A percentile compares a stretch with the other conserved stretches of the same genome.
Conservation (phyloP, 192 early-diverging fungal genomes). For the Podila minutissima region DNA sequence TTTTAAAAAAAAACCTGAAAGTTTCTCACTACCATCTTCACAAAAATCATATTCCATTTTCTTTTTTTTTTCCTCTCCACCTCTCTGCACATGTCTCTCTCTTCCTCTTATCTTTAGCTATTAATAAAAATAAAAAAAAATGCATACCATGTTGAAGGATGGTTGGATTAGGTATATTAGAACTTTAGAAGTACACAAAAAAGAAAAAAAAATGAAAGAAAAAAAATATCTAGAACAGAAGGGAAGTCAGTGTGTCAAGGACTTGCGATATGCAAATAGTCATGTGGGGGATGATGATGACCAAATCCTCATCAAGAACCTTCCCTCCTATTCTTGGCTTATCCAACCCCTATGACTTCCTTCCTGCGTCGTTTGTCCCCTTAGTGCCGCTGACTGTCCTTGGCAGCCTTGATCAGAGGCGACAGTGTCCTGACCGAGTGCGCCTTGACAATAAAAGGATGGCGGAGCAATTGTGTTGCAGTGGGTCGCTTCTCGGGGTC, state of each 20-base stretch:
- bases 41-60: background rate
- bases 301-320: too few relatives aligned
- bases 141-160: background rate
- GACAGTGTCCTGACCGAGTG: constrained; percentile 83
- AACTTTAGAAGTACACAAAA: background rate
- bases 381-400: constrained; percentile 59
- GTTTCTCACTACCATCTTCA: too few relatives aligned
- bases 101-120: background rate
- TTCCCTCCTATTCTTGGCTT: background rate
- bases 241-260: background rate
- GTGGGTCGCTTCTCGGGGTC: constrained; percentile 83
- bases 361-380: background rate
- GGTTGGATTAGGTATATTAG: background rate
- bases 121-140: background rate
- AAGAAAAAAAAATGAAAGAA: background rate
- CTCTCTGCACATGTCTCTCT: background rate
- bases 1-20: too few relatives aligned
- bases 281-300: background rate
- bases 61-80: background rate
- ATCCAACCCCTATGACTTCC: background rate
- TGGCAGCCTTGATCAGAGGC: constrained; percentile 82
- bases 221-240: background rate
- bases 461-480: constrained; percentile 80
- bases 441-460: constrained; percentile 87
- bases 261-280: background rate